These are phyloP conservation scores for Sugiyamaella mastotermitis DNA, from an alignment of 805 yeast genomes.

Conservation along the genomic window DNA sequence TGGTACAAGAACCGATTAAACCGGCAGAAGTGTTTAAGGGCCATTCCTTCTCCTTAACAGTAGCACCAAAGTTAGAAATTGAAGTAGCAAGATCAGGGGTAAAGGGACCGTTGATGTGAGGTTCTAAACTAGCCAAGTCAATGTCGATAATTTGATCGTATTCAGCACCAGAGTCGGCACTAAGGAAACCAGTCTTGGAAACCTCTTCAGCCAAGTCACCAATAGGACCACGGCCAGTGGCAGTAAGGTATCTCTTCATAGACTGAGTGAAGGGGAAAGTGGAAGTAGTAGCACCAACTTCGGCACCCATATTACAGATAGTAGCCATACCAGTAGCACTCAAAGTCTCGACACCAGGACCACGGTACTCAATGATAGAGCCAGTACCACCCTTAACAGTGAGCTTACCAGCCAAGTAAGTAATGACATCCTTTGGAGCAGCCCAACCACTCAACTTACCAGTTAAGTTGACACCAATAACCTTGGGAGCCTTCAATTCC, in stretches of 20 bases:
- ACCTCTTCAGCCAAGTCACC: constrained; percentile 72
- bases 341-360: constrained; percentile 83
- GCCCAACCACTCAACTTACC: constrained; percentile 92
- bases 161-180: constrained; percentile 82
- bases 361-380: constrained; percentile 91
- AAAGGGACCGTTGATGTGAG: constrained; percentile 95
- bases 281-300: constrained; percentile 98
- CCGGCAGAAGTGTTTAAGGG: constrained; percentile 86
- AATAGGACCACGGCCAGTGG: constrained; percentile 78
- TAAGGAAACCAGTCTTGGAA: constrained; percentile 52
- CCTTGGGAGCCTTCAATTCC: constrained; percentile 97
- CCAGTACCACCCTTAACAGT: constrained; percentile 99
- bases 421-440: constrained; percentile 94
- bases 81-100: constrained; percentile 98
- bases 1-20: constrained; percentile 96
- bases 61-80: constrained; percentile 69
- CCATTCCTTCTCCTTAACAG: constrained; percentile 72
- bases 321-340: constrained; percentile 99
- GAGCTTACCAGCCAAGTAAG: constrained; percentile 82
- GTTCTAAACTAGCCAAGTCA: constrained; percentile 80
- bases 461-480: constrained; percentile 87
- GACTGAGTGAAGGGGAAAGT: constrained; percentile 90
- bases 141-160: constrained; percentile 92
- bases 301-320: constrained; percentile 99
- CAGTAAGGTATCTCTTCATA: constrained; percentile 68